These are phyloP conservation scores for Lipomyces yamadae DNA, from an alignment of 805 yeast species.

Conservation along the genomic window DNA sequence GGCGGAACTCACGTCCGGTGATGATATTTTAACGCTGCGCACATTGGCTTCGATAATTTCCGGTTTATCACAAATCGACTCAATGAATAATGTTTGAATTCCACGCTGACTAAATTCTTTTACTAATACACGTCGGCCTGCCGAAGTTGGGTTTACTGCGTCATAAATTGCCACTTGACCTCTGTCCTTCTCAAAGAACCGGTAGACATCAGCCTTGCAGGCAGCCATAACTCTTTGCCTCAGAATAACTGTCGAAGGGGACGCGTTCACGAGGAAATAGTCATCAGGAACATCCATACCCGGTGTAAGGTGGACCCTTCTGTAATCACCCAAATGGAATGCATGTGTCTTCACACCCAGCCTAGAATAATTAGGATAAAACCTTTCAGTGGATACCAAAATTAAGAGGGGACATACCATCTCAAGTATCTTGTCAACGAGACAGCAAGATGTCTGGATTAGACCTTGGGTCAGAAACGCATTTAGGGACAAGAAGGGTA, in stretches of 20 bases:
- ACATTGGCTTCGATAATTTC: conserved; percentile 73
- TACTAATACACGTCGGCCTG: conserved; percentile 65
- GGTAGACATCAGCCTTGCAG: conserved; percentile 70
- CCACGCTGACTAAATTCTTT: conserved; percentile 59
- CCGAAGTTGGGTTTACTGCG: conserved; percentile 84
- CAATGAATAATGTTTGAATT: conserved; percentile 84
- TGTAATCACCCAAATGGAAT: conserved; percentile 89
- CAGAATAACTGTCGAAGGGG: conserved; percentile 54
- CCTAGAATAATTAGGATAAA: conserved; percentile 45
- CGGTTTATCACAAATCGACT: conserved; percentile 78
- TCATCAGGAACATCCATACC: conserved; percentile 66
- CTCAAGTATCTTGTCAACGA: conserved; percentile 88
- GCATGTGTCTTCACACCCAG: conserved; percentile 90
- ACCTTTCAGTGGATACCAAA: neutral
- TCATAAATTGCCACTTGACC: conserved; percentile 98
- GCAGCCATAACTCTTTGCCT: conserved; percentile 64
- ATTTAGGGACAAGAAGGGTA: neutral
- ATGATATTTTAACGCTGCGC: conserved; percentile 73
- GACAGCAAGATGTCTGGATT: conserved; percentile 70
- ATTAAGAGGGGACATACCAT: conserved; percentile 50
- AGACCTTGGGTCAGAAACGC: neutral
- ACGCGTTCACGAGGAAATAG: conserved; percentile 62
- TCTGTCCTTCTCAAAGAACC: conserved; percentile 71
- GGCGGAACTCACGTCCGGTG: conserved; percentile 53
- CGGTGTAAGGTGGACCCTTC: conserved; percentile 57